phyloP scores from a whole-genome alignment of 2,329 filamentous ascomycete genomes.

The Pseudopyrenochaeta lycopersici region DNA sequence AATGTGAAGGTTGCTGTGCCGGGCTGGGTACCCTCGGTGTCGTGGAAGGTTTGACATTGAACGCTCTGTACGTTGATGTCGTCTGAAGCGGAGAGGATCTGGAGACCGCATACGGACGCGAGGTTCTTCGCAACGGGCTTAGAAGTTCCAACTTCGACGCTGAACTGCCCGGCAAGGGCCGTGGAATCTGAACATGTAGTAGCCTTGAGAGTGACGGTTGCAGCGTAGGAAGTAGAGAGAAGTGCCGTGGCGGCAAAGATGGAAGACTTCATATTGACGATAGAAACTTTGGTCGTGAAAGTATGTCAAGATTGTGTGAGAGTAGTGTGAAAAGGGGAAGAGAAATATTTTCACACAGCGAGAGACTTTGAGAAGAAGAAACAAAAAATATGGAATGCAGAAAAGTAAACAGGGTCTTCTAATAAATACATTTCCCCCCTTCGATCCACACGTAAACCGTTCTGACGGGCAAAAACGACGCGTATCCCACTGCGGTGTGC shows the following conservation, averaged over 20 bases:
- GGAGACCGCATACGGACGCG: constrained; percentile 33
- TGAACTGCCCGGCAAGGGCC: background rate
- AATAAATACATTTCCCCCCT: too few relatives aligned
- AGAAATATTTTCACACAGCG: too few relatives aligned
- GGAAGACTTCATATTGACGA: constrained; percentile 11
- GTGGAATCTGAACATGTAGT: background rate
- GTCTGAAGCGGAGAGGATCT: constrained; percentile 26
- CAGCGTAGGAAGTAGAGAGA: constrained; percentile 6
- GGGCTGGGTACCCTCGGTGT: constrained; percentile 23
- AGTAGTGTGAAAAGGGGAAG: too few relatives aligned
- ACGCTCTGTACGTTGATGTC: constrained; percentile 19
- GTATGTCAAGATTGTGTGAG: too few relatives aligned
- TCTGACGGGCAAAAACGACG: too few relatives aligned
- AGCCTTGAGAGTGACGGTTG: constrained; percentile 4
- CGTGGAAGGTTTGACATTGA: constrained; percentile 34
- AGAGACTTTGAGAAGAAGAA: background rate
- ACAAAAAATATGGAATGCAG: background rate
- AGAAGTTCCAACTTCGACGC: constrained; percentile 8
- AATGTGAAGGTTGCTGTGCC: constrained; percentile 32
- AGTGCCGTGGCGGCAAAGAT: constrained; percentile 6
- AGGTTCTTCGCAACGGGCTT: constrained; percentile 21
- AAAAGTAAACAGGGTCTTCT: background rate
- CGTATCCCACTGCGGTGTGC: too few relatives aligned
- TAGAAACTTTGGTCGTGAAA: too few relatives aligned
- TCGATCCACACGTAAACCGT: too few relatives aligned